Base-by-base conservation (phyloP, 495 filamentous ascomycete genomes). In the Xylaria bambusicola region DNA sequence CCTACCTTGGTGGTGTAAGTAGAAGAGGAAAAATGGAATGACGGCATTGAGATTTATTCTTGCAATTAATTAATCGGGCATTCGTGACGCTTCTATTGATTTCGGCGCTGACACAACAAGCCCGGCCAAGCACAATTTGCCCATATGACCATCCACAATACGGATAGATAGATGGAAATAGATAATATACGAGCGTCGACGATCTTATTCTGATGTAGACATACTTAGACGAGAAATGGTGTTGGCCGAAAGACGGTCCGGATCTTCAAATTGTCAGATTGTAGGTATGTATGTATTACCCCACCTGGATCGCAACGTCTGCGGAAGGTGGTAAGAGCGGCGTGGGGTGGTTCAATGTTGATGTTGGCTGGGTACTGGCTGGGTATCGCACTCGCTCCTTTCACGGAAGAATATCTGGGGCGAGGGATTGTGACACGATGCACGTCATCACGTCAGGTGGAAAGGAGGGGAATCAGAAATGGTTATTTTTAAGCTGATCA, bases 341-440 rank as follows among this genome's bases (percentile, higher is more conserved):
- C n/a, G n/a, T n/a, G n/a, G n/a, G n/a, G n/a, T n/a, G n/a, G n/a
- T n/a, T n/a, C n/a, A n/a, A n/a, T n/a, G n/a, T n/a, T n/a, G n/a
- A n/a, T n/a, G n/a, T n/a, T n/a, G n/a, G n/a, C n/a, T n/a, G n/a
- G n/a, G n/a, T n/a, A n/a, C n/a, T n/a, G 8, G 27, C 21, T 2
- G 0, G 41, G 12, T 20, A 23, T 41, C 3, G 21, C 7, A 0
- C 42, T 54, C 8, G 15, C 21, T 29, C n/a, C 31, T 24, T 21
- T 42, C 20, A n/a, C 27, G 6, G 53, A 47, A 26, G 5, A 33
- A 10, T 31, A 56, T 56, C 53, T 38, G 53, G 42, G 41, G 41
- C 53, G 27, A 56, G 53, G n/a, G 53, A 56, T 56, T 47, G 18
- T 36, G 21, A 48, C 38, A 46, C 44, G 17, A 40, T 57, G 54